A percentile compares a stretch with the other conserved stretches of the same genome.
These are phyloP conservation scores for Stephanocyclus meneghinianus DNA, from an alignment of 352 stramenopile genomes.

Conservation along the genomic window DNA sequence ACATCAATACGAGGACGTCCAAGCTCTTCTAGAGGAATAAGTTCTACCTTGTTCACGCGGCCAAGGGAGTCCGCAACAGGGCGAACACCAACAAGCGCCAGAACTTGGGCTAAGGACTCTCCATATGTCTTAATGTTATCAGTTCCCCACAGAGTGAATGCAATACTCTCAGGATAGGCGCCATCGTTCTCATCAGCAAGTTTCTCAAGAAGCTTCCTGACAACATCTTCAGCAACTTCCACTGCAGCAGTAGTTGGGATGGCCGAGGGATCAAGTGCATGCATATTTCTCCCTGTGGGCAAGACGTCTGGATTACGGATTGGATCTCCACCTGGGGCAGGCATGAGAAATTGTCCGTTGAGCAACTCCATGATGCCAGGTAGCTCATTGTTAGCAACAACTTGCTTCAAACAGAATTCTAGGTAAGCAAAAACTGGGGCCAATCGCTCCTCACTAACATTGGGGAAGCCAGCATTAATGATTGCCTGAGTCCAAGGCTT, in stretches of 20 bases:
- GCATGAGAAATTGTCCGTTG: conserved; percentile 86
- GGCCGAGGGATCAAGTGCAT: conserved; percentile 85
- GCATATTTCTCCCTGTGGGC: conserved; percentile 88
- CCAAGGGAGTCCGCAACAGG: conserved; percentile 86
- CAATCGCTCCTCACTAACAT: conserved; percentile 79
- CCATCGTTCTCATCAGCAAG: conserved; percentile 82
- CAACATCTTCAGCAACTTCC: conserved; percentile 83
- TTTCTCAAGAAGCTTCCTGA: conserved; percentile 85
- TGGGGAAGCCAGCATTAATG: conserved; percentile 81
- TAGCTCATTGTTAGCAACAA: conserved; percentile 87
- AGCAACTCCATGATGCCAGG: conserved; percentile 84
- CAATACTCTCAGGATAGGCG: conserved; percentile 85
- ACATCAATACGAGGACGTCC: conserved; percentile 86
- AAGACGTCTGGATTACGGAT: conserved; percentile 88
- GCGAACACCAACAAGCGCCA: conserved; percentile 84
- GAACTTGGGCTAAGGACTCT: conserved; percentile 85
- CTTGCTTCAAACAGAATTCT: conserved; percentile 88
- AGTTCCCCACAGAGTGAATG: conserved; percentile 88
- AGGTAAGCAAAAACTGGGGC: conserved; percentile 84
- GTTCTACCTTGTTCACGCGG: conserved; percentile 88
- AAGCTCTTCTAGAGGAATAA: conserved; percentile 87
- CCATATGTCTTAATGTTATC: conserved; percentile 91
- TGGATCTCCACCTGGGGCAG: conserved; percentile 86
- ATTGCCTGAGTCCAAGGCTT: conserved; percentile 85
- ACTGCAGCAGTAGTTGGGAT: conserved; percentile 87